Evolutionary conservation across 2,329 filamentous ascomycete species (phyloP).

Genomic region (Pyricularia pennisetigena): DNA sequence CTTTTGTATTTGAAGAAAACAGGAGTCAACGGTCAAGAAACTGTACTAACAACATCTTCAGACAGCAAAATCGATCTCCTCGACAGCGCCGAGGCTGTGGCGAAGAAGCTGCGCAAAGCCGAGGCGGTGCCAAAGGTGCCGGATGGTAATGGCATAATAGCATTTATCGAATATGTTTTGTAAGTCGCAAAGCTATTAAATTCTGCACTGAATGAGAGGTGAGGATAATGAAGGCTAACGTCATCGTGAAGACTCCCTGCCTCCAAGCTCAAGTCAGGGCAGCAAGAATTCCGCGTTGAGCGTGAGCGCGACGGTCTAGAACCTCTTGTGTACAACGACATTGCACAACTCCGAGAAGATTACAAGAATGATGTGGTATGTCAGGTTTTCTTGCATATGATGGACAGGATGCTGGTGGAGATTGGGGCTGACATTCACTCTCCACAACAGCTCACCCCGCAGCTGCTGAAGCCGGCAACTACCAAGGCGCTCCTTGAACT

Average conservation of each 20-base stretch:
- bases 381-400: conserved; percentile 10
- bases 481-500: conserved; percentile 63
- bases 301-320: conserved; percentile 55
- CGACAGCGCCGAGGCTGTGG: conserved; percentile 62
- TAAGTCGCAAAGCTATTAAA: neutral
- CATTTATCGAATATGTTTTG: conserved; percentile 80
- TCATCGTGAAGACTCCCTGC: conserved; percentile 48
- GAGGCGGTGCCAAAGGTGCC: conserved; percentile 64
- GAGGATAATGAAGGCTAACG: neutral
- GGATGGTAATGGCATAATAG: conserved; percentile 79
- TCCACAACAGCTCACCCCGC: conserved; percentile 60
- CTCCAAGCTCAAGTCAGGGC: conserved; percentile 46
- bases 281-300: conserved; percentile 57
- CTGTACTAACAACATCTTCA: conserved; percentile 11
- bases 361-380: conserved; percentile 68
- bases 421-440: conserved; percentile 10
- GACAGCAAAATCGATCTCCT: conserved; percentile 93
- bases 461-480: conserved; percentile 79
- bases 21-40: neutral
- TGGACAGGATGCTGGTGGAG: conserved; percentile 7
- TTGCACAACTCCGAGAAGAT: conserved; percentile 67
- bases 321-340: conserved; percentile 69
- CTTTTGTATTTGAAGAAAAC: neutral
- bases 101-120: conserved; percentile 81
- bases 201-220: neutral